A percentile compares a stretch with the other conserved stretches of the same genome.
These are phyloP conservation scores for Colletotrichum magnum DNA, from an alignment of 2,329 filamentous ascomycete genomes.

Conservation along the genomic window DNA sequence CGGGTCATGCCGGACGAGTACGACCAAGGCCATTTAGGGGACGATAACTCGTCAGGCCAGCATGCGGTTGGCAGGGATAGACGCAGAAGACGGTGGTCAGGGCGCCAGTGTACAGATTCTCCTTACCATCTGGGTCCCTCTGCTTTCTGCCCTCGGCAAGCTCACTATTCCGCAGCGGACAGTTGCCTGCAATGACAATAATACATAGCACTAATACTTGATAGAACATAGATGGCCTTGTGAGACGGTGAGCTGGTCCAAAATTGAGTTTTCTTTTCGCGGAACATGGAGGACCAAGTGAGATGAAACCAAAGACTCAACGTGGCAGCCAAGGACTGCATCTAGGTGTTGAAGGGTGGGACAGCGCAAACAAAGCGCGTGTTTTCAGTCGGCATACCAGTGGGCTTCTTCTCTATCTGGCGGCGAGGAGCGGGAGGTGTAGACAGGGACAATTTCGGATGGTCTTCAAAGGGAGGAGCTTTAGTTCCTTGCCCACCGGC, in stretches of 20 bases:
- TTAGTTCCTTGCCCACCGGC: too few relatives aligned
- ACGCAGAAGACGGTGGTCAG: not conserved
- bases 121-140: not conserved
- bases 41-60: not conserved
- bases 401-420: too few relatives aligned
- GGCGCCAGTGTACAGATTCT: not conserved
- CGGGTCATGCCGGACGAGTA: not conserved
- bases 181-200: slow-evolving; percentile 17
- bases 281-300: not conserved
- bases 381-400: too few relatives aligned
- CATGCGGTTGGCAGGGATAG: not conserved
- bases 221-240: slow-evolving; percentile 15
- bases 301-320: not conserved
- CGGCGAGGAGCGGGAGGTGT: too few relatives aligned
- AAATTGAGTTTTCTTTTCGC: not conserved
- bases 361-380: too few relatives aligned
- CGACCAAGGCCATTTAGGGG: not conserved
- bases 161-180: slow-evolving; percentile 4
- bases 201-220: slow-evolving; percentile 27
- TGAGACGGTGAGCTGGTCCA: not conserved
- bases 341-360: not conserved
- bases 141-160: not conserved
- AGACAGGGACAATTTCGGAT: too few relatives aligned
- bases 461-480: too few relatives aligned
- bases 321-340: slow-evolving; percentile 1